A percentile compares a stretch with the other conserved stretches of the same genome.
These are phyloP conservation scores for Cladobotryum mycophilum DNA, from an alignment of 2,329 filamentous ascomycete genomes.

Conservation along the genomic window DNA sequence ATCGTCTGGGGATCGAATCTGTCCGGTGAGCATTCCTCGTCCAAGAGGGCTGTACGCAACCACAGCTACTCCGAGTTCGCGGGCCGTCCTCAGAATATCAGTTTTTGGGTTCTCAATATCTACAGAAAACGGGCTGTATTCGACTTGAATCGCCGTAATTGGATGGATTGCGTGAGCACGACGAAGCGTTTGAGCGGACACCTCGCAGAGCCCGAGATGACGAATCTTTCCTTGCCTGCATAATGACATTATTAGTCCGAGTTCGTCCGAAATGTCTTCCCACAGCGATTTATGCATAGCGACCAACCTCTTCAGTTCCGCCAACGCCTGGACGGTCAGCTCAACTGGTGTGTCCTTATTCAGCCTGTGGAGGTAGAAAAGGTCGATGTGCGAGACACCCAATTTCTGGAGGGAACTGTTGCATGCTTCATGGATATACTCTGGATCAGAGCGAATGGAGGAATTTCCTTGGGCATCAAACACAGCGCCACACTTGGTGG, in stretches of 20 bases:
- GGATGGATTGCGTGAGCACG: constrained; percentile 44
- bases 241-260: no score
- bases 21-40: constrained; percentile 50
- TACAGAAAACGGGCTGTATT: constrained; percentile 48
- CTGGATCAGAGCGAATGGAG: constrained; percentile 5
- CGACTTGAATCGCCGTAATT: constrained; percentile 46
- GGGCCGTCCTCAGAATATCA: constrained; percentile 42
- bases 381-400: constrained; percentile 46
- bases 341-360: constrained; percentile 41
- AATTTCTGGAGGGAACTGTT: constrained; percentile 39
- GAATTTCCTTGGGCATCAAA: constrained; percentile 6
- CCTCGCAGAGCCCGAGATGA: constrained; percentile 45
- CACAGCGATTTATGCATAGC: background rate
- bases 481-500: constrained; percentile 30
- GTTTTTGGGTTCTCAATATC: constrained; percentile 46
- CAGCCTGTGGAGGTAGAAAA: constrained; percentile 48
- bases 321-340: constrained; percentile 45
- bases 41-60: constrained; percentile 56
- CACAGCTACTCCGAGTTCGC: constrained; percentile 49
- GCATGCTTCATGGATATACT: constrained; percentile 15
- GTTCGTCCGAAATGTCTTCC: no score
- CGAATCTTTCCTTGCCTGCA: constrained; percentile 41
- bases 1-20: constrained; percentile 39
- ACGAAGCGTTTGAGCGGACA: constrained; percentile 39
- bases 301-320: constrained; percentile 34